Conservation (phyloP, 192 early-diverging fungal genomes). For the Ramicandelaber brevisporus region DNA sequence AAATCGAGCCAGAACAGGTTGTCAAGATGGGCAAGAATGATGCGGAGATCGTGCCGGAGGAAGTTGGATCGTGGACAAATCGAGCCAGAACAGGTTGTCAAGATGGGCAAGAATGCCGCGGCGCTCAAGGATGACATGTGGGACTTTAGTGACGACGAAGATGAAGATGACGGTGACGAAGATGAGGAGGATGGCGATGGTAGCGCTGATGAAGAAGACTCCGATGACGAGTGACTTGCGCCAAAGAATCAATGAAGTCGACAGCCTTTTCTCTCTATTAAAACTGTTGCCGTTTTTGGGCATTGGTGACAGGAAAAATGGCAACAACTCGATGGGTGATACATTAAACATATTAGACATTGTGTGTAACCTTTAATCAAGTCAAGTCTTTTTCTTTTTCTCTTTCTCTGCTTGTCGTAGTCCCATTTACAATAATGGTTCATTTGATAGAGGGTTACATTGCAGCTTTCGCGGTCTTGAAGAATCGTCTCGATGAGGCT, state of each 20-base stretch:
- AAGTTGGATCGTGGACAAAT: conserved; percentile 61
- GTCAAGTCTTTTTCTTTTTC: too few relatives aligned
- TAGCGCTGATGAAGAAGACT: conserved; percentile 13
- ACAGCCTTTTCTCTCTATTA: conserved; percentile 1
- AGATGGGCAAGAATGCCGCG: conserved; percentile 26
- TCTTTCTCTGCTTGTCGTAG: too few relatives aligned
- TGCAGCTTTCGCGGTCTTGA: too few relatives aligned
- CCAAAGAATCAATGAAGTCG: background rate
- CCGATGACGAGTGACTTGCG: conserved; percentile 4
- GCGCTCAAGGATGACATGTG: conserved; percentile 24
- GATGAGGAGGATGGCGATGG: conserved; percentile 10
- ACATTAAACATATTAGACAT: too few relatives aligned
- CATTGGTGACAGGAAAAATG: too few relatives aligned
- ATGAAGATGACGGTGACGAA: conserved; percentile 19
- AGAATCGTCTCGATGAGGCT: too few relatives aligned
- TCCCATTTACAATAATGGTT: too few relatives aligned
- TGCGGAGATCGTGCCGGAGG: conserved; percentile 53
- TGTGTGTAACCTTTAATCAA: too few relatives aligned
- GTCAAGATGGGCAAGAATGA: conserved; percentile 10
- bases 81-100: conserved; percentile 9
- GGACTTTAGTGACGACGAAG: conserved; percentile 24
- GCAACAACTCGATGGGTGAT: too few relatives aligned
- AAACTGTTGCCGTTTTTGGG: too few relatives aligned
- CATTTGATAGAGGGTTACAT: too few relatives aligned
- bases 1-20: conserved; percentile 19